These are phyloP conservation scores for Solanum virginianum DNA, from an alignment of 257 asterid genomes.

Conservation along the genomic window DNA sequence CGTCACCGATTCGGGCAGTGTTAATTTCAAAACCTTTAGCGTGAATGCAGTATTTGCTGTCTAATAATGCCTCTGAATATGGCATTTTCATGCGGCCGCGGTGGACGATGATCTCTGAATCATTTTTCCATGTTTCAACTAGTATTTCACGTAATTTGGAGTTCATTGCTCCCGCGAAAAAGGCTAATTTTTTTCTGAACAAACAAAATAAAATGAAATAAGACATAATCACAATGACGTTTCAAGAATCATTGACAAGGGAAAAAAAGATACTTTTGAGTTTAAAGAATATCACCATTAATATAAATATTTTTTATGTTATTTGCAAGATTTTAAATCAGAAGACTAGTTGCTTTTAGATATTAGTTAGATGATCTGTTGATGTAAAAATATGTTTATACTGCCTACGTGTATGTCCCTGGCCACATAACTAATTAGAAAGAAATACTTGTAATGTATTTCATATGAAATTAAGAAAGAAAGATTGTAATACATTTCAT, in stretches of 20 bases:
- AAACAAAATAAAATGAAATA: neutral
- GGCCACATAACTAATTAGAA: no score
- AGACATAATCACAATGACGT: neutral
- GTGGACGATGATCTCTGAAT: slow-evolving; percentile 52
- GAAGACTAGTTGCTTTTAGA: neutral
- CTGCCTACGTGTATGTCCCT: no score
- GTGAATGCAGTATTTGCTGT: slow-evolving; percentile 82
- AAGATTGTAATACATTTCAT: neutral
- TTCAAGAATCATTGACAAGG: neutral
- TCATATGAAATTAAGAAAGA: no score
- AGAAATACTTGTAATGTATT: no score
- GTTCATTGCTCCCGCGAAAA: slow-evolving; percentile 91
- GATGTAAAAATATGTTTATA: neutral
- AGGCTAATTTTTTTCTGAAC: slow-evolving; percentile 55
- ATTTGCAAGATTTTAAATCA: neutral
- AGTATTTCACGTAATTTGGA: slow-evolving; percentile 40
- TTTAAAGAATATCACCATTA: neutral
- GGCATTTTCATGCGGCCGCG: slow-evolving; percentile 51
- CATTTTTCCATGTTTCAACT: slow-evolving; percentile 38
- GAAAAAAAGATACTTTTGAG: neutral
- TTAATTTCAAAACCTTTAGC: slow-evolving; percentile 92
- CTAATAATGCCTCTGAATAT: slow-evolving; percentile 57
- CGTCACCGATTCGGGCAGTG: slow-evolving; percentile 80
- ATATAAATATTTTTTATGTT: neutral
- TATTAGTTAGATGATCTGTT: neutral